Evolutionary conservation across 2,329 filamentous ascomycete species (phyloP), one percentile per base, ranked within the genome.

Genomic region (Stachybotrys chartarum): DNA sequence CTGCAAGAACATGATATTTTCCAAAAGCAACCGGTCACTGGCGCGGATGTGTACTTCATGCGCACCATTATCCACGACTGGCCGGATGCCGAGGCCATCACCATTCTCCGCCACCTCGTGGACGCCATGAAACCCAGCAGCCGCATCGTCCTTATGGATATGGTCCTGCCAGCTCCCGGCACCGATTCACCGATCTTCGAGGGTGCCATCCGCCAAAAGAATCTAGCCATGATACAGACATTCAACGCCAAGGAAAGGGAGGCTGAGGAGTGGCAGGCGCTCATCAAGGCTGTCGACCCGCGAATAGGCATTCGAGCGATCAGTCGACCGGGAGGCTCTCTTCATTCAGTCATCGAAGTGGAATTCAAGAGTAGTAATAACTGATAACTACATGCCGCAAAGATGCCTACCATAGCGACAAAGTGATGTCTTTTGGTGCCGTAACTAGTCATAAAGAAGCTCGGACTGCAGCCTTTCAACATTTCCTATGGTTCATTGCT

Each of bases 1-100:
- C 8, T 48, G 8, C 12, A n/a, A 17, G 46, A 8, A 10, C 79
- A 84, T 64, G 75, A 82, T 62, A 80, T 84, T 62, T 80, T 82
- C 64, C 65, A 70, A 3, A 70, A 72, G 32, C 81, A 84, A 64
- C 71, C 75, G 0, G 70, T 78, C 8, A 8, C 8, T 8, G 72
- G 65, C 1, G 80, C 78, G 1, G 78, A 79, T 58, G 67, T 81
- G 32, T 84, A 82, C 66, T 69, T 81, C 54, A 74, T 82, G 64
- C 76, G 78, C 48, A 75, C 75, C 69, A 79, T 84, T 56, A 68
- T 84, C 31, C 80, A 84, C 65, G 80, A 82, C 66, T 81, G 79
- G 67, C 74, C 78, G 0, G 78, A 81, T 50, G 71, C 72, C 18
- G 74, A 78, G 53, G 70, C 71, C 1, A 60, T 74, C 35, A 65